These are phyloP conservation scores for Termitomyces sp. DNA, from an alignment of 768 basidiomycete genomes.

Conservation along the genomic window DNA sequence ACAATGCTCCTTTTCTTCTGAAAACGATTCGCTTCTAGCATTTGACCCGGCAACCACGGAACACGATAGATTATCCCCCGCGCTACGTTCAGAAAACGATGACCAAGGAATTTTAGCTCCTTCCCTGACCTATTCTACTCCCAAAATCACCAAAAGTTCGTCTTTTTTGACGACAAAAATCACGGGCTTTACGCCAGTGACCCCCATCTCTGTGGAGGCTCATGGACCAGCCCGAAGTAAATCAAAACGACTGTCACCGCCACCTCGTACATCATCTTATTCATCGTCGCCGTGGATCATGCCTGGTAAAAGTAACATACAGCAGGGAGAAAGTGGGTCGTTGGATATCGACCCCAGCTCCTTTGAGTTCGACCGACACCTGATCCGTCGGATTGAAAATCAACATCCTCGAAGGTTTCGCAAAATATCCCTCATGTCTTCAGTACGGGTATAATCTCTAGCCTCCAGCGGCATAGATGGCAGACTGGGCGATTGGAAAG, in stretches of 20 bases:
- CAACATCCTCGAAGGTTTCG: conserved; percentile 27
- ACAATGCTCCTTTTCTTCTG: conserved; percentile 2
- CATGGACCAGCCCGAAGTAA: conserved; percentile 15
- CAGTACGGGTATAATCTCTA: conserved; percentile 7
- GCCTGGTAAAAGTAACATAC: conserved; percentile 26
- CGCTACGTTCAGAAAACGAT: conserved; percentile 1
- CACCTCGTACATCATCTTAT: conserved; percentile 31
- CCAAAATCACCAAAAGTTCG: conserved; percentile 7
- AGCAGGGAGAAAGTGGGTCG: conserved; percentile 29
- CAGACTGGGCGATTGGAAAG: too few relatives aligned
- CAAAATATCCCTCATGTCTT: conserved; percentile 12
- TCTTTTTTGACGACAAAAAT: conserved; percentile 28
- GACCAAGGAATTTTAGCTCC: conserved; percentile 2
- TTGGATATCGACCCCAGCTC: conserved; percentile 29
- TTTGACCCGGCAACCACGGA: conserved; percentile 4
- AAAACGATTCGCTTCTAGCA: neutral
- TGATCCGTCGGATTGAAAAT: conserved; percentile 38
- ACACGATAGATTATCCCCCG: neutral
- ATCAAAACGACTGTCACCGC: conserved; percentile 25
- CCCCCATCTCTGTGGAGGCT: conserved; percentile 13
- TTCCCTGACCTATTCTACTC: conserved; percentile 4
- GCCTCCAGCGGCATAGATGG: neutral
- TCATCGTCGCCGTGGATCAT: conserved; percentile 34
- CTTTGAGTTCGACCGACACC: conserved; percentile 37
- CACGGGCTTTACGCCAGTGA: conserved; percentile 31